phyloP scores from a whole-genome alignment of 2,329 filamentous ascomycete species.

The Diaporthe eres region DNA sequence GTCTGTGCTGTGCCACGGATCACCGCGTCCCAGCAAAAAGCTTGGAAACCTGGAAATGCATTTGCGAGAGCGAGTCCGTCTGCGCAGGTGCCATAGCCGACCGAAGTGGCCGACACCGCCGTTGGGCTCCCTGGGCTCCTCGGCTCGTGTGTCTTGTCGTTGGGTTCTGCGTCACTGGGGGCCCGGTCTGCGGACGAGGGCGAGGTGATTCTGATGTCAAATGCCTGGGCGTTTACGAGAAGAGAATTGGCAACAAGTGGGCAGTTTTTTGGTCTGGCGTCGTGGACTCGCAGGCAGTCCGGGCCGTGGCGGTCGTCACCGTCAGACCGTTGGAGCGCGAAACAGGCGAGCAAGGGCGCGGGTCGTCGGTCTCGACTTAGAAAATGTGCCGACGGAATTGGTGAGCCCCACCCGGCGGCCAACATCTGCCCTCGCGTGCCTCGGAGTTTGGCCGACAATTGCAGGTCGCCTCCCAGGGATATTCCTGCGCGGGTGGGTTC shows the following conservation, averaged over 20 bases:
- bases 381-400: slow-evolving; percentile 21
- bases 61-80: background rate
- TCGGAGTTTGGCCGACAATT: slow-evolving; percentile 24
- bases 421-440: slow-evolving; percentile 1
- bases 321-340: background rate
- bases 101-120: slow-evolving; percentile 16
- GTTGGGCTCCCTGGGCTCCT: background rate
- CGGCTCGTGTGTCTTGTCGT: slow-evolving; percentile 4
- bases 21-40: background rate
- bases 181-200: background rate
- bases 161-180: background rate
- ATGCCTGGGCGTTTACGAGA: slow-evolving; percentile 22
- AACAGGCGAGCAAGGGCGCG: background rate
- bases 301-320: background rate
- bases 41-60: background rate
- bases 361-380: background rate
- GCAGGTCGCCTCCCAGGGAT: slow-evolving; percentile 18
- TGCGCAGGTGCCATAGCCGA: background rate
- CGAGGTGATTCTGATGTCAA: slow-evolving; percentile 29
- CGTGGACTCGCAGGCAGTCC: background rate
- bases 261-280: background rate
- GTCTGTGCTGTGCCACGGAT: slow-evolving; percentile 14
- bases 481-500: slow-evolving; percentile 14
- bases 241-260: slow-evolving; percentile 20
- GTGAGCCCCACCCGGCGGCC: slow-evolving; percentile 20